phyloP scores from a whole-genome alignment of 495 filamentous ascomycete genomes.

The Aspergillus bertholletiae region DNA sequence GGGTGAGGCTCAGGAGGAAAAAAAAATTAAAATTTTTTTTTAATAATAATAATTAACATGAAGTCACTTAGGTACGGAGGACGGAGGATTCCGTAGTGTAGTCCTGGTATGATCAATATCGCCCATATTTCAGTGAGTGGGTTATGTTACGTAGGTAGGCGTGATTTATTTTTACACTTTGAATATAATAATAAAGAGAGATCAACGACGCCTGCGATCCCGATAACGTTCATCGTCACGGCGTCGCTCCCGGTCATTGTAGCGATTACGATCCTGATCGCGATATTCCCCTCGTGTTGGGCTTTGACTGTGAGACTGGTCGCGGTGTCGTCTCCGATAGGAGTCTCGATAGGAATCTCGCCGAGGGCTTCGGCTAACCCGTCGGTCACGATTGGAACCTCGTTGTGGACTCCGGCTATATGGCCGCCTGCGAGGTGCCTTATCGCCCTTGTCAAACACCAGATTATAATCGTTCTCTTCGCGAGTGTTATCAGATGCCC shows the following conservation, averaged over 20 bases:
- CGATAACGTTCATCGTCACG: conserved; percentile 31
- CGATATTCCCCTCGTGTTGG: conserved; percentile 30
- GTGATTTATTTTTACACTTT: background rate
- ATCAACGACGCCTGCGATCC: conserved; percentile 22
- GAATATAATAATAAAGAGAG: background rate
- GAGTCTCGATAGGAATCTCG: conserved; percentile 21
- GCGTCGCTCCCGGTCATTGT: conserved; percentile 17
- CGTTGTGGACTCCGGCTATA: conserved; percentile 23
- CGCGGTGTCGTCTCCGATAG: conserved; percentile 17
- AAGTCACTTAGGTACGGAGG: too few species aligned
- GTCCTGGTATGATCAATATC: too few species aligned
- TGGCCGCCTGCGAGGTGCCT: conserved; percentile 26
- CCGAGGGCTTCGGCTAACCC: conserved; percentile 50
- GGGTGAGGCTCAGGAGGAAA: background rate
- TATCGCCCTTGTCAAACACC: conserved; percentile 76
- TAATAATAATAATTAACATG: too few species aligned
- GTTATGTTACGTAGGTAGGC: too few species aligned
- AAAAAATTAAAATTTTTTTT: too few species aligned
- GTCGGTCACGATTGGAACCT: conserved; percentile 24
- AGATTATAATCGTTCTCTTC: conserved; percentile 66
- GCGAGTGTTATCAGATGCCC: conserved; percentile 56
- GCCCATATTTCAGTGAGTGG: too few species aligned
- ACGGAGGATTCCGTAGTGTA: too few species aligned
- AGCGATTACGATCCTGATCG: conserved; percentile 11
- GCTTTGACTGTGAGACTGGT: conserved; percentile 51